Percentiles rank a stretch among this genome's conserved stretches.
These are phyloP conservation scores for Pneumocystis murina DNA, from an alignment of 1,139 yeast species.

Conservation along the genomic window DNA sequence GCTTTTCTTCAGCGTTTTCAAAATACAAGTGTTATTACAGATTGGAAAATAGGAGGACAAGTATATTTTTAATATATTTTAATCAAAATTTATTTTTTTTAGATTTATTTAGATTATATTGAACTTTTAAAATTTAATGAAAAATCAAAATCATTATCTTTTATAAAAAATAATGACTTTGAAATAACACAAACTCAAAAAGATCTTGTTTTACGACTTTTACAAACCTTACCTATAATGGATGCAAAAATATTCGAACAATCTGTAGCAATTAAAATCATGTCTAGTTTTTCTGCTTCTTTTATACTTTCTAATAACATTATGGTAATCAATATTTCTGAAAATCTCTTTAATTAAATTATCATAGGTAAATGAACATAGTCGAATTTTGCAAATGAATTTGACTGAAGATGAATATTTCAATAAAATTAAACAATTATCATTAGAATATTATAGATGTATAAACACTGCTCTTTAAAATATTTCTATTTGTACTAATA, in stretches of 20 bases:
- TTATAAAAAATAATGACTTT: not conserved
- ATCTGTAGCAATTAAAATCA: constrained; percentile 3
- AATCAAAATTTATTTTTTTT: constrained; percentile 7
- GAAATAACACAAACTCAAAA: not conserved
- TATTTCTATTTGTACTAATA: not conserved
- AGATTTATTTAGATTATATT: not conserved
- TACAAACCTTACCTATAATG: constrained; percentile 3
- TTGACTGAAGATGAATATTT: not conserved
- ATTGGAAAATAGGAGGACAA: constrained; percentile 41
- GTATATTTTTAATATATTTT: constrained; percentile 24
- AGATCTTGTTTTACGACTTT: not conserved
- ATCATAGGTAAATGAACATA: not conserved
- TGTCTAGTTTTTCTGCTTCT: not conserved
- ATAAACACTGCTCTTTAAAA: not conserved
- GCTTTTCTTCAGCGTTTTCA: constrained; percentile 37
- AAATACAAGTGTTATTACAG: constrained; percentile 29
- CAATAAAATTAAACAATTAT: not conserved
- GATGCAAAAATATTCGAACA: constrained; percentile 5
- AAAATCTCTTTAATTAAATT: not conserved
- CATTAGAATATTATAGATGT: not conserved
- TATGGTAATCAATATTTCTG: not conserved
- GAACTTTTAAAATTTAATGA: not conserved
- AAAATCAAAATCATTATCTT: not conserved
- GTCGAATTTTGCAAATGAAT: not conserved
- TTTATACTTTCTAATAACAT: not conserved